Conservation (phyloP, 169 alveolate species). For the Eimeria acervulina region DNA sequence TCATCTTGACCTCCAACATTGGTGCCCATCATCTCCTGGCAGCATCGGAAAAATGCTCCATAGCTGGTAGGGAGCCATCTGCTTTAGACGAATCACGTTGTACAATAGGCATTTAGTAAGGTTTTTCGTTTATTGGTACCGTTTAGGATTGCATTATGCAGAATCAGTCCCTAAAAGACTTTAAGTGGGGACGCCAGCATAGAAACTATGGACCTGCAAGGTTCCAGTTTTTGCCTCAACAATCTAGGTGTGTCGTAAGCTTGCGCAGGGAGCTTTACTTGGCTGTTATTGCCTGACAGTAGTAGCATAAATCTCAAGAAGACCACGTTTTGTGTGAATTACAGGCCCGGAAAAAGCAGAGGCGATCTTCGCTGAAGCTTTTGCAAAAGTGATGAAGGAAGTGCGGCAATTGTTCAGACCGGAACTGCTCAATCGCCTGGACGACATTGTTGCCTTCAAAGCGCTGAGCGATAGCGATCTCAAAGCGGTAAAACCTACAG, state of each 20-base stretch:
- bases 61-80: background rate
- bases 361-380: background rate
- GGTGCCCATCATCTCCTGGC: slow-evolving; percentile 89
- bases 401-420: slow-evolving; percentile 91
- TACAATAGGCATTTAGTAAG: background rate
- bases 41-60: slow-evolving; percentile 64
- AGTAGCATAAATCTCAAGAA: background rate
- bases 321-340: background rate
- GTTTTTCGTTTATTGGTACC: background rate
- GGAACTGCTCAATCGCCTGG: slow-evolving; percentile 93
- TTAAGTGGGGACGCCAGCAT: background rate
- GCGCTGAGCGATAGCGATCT: slow-evolving; percentile 87
- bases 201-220: background rate
- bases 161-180: background rate
- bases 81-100: background rate
- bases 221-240: no score
- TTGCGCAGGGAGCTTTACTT: no score
- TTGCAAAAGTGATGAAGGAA: slow-evolving; percentile 87
- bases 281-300: background rate
- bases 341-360: slow-evolving; percentile 21
- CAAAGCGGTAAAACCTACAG: slow-evolving; percentile 25
- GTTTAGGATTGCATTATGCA: background rate
- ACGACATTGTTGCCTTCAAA: slow-evolving; percentile 92
- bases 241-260: no score
- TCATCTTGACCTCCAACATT: slow-evolving; percentile 93